These are phyloP conservation scores for Echinosophora koreensis DNA, from an alignment of 306 rosid genomes.

Conservation along the genomic window DNA sequence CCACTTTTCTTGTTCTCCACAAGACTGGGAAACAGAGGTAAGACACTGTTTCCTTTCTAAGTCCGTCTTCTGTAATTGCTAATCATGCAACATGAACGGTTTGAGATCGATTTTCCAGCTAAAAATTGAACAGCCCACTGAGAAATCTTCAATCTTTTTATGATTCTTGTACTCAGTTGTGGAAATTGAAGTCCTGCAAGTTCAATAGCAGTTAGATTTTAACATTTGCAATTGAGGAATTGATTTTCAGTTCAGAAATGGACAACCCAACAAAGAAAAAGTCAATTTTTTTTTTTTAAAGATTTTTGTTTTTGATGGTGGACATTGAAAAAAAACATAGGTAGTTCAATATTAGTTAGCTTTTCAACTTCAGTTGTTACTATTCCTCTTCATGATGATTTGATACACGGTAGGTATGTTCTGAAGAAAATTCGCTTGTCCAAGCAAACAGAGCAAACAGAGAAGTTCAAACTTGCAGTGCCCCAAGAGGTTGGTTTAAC, in stretches of 20 bases:
- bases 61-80: slow-evolving; percentile 28
- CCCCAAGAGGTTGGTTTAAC: slow-evolving; percentile 84
- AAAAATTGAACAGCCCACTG: slow-evolving; percentile 38
- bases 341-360: slow-evolving; percentile 17
- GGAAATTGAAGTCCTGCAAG: slow-evolving; percentile 1
- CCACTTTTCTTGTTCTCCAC: slow-evolving; percentile 86
- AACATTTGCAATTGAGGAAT: background rate
- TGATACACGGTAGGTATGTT: slow-evolving; percentile 71
- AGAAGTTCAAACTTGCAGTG: slow-evolving; percentile 92
- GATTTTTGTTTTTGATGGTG: slow-evolving; percentile 34
- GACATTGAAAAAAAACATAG: background rate
- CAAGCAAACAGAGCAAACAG: slow-evolving; percentile 91
- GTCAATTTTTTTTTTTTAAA: slow-evolving; percentile 15
- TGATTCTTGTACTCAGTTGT: slow-evolving; percentile 38
- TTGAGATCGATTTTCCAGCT: slow-evolving; percentile 9
- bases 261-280: slow-evolving; percentile 30
- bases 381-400: slow-evolving; percentile 39
- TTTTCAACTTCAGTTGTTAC: slow-evolving; percentile 22
- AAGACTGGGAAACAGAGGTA: slow-evolving; percentile 83
- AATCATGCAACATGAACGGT: slow-evolving; percentile 30
- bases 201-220: slow-evolving; percentile 26
- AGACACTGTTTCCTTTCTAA: slow-evolving; percentile 1
- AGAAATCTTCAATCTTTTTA: slow-evolving; percentile 31
- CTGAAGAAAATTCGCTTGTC: slow-evolving; percentile 94
- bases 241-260: slow-evolving; percentile 38